Conservation (phyloP, 495 filamentous ascomycete species). For the Wilcoxina mikolae region DNA sequence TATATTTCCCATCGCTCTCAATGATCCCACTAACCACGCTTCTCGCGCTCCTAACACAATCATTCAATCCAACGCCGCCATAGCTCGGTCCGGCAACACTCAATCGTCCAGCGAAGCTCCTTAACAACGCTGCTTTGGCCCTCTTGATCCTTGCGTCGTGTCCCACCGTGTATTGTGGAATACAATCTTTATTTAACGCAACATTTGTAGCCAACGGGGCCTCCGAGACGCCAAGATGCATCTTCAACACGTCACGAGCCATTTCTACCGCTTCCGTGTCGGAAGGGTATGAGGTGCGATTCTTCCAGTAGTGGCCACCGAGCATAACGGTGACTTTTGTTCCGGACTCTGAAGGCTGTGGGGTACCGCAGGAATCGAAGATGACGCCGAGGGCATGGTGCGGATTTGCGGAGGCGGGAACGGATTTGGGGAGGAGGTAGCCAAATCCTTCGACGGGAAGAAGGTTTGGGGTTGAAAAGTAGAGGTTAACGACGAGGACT, state of each 20-base stretch:
- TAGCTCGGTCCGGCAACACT: conserved; percentile 72
- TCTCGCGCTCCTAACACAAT: conserved; percentile 43
- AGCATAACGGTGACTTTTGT: conserved; percentile 93
- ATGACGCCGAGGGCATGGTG: conserved; percentile 78
- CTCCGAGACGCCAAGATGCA: conserved; percentile 57
- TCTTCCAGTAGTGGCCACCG: conserved; percentile 85
- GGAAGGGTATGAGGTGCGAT: conserved; percentile 33
- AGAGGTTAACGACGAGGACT: conserved; percentile 85
- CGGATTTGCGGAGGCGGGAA: conserved; percentile 59
- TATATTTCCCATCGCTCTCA: conserved; percentile 16
- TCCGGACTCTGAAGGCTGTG: conserved; percentile 32
- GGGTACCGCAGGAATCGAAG: conserved; percentile 61
- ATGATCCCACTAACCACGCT: conserved; percentile 30
- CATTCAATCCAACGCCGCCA: conserved; percentile 43
- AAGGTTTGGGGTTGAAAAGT: conserved; percentile 50
- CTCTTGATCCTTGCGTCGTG: conserved; percentile 49
- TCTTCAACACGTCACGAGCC: conserved; percentile 49
- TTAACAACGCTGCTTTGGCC: conserved; percentile 41
- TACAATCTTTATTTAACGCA: conserved; percentile 57
- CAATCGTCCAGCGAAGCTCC: conserved; percentile 47
- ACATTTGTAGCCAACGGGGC: conserved; percentile 42
- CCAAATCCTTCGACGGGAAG: conserved; percentile 63
- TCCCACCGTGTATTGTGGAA: conserved; percentile 77
- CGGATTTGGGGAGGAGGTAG: conserved; percentile 66
- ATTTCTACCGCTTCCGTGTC: conserved; percentile 45